These are phyloP conservation scores for Globisporangium irregulare DNA, from an alignment of 352 stramenopile species.

Conservation along the genomic window DNA sequence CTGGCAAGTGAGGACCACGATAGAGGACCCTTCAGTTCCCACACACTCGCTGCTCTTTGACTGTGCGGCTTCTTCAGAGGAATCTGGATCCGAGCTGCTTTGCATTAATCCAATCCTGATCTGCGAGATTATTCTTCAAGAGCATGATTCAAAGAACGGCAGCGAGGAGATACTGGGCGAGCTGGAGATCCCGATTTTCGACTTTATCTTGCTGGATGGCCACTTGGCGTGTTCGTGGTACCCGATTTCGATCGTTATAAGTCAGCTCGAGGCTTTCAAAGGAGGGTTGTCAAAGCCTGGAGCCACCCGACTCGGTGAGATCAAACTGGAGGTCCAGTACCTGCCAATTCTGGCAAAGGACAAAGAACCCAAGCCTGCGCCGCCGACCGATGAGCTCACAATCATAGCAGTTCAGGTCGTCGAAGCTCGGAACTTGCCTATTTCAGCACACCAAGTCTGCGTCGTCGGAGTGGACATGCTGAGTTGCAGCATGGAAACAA, in stretches of 20 bases:
- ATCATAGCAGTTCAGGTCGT: constrained; percentile 13
- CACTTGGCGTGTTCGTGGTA: constrained; percentile 40
- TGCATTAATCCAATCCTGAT: constrained; percentile 28
- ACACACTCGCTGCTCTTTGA: constrained; percentile 13
- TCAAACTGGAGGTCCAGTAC: constrained; percentile 45
- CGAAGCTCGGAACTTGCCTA: constrained; percentile 13
- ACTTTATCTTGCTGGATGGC: constrained; percentile 43
- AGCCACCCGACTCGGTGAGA: constrained; percentile 16
- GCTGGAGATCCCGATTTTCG: constrained; percentile 43
- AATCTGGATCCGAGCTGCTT: background rate
- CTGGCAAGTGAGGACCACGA: constrained; percentile 2
- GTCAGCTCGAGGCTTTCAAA: background rate
- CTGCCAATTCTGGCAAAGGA: constrained; percentile 18
- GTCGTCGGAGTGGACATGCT: constrained; percentile 19
- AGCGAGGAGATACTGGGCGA: constrained; percentile 15
- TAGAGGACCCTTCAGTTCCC: background rate
- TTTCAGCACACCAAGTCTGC: constrained; percentile 13
- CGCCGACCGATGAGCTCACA: background rate
- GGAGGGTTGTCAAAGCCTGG: background rate
- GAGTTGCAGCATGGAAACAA: constrained; percentile 25
- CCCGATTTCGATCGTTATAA: background rate
- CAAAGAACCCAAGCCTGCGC: background rate
- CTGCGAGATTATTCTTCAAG: constrained; percentile 23
- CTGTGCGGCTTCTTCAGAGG: constrained; percentile 1
- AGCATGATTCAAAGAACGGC: background rate